phyloP scores from a whole-genome alignment of 1,284 basidiomycete genomes.

The Neolentinus lepideus region DNA sequence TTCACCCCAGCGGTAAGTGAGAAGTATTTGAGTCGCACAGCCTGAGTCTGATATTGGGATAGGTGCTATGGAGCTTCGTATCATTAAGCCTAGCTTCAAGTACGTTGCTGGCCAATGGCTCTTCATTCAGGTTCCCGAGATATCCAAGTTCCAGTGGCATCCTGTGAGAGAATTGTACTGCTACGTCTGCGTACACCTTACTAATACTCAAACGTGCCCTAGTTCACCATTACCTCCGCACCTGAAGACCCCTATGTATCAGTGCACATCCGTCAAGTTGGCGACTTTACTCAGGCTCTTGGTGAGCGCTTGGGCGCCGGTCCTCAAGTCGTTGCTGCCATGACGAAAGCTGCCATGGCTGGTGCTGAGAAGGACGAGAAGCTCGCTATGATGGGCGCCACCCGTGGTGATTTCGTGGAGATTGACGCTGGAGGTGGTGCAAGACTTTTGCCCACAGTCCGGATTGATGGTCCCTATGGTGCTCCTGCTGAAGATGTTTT shows the following conservation, averaged over 20 bases:
- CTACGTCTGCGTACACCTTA: constrained; percentile 2
- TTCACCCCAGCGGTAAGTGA: constrained; percentile 68
- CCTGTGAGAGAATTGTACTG: constrained; percentile 45
- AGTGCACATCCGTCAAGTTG: constrained; percentile 85
- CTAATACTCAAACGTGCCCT: constrained; percentile 10
- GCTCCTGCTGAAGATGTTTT: constrained; percentile 90
- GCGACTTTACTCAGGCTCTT: constrained; percentile 79
- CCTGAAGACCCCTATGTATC: constrained; percentile 88
- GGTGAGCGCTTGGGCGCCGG: constrained; percentile 81
- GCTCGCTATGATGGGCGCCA: constrained; percentile 27
- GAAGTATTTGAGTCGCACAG: constrained; percentile 2
- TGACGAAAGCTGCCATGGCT: constrained; percentile 70
- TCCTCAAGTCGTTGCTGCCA: constrained; percentile 61
- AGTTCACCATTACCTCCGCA: constrained; percentile 92
- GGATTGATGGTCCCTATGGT: constrained; percentile 84
- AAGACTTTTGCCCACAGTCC: constrained; percentile 58
- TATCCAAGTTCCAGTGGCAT: constrained; percentile 85
- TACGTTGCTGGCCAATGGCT: constrained; percentile 90
- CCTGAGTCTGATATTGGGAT: constrained; percentile 14
- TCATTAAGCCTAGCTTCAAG: constrained; percentile 82
- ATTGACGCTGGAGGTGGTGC: constrained; percentile 39
- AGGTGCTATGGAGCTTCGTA: constrained; percentile 86
- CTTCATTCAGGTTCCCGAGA: constrained; percentile 80
- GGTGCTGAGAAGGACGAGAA: constrained; percentile 58
- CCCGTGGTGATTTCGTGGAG: constrained; percentile 73